A percentile compares a stretch with the other conserved stretches of the same genome.
Evolutionary conservation across 116 monocot species (phyloP).

Genomic region (Phalaenopsis hybrid): DNA sequence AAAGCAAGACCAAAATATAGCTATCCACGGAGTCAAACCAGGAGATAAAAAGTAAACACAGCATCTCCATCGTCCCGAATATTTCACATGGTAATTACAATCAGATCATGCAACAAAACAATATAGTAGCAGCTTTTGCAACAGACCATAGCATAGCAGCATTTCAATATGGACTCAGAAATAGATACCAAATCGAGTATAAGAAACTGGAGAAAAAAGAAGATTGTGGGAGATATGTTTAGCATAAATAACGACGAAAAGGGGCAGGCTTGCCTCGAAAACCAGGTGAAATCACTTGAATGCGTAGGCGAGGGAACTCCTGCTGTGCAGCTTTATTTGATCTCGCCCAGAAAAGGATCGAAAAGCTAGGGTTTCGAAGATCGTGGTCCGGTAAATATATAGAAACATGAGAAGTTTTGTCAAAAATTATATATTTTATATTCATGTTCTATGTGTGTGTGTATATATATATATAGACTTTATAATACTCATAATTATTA

Average conservation of each 20-base stretch:
- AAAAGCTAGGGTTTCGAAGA: not conserved
- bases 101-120: not conserved
- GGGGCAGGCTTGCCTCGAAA: not conserved
- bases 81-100: not conserved
- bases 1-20: not conserved
- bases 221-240: too few relatives aligned
- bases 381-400: not conserved
- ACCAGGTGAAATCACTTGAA: not conserved
- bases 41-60: not conserved
- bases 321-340: not conserved
- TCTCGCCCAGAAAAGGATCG: not conserved
- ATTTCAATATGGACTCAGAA: not conserved
- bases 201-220: too few relatives aligned
- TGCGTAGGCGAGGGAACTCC: not conserved
- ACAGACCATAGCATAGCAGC: not conserved
- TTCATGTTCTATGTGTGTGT: too few relatives aligned
- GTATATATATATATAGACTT: too few relatives aligned
- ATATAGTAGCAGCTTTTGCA: not conserved
- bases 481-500: too few relatives aligned
- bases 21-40: not conserved
- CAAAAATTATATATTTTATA: too few relatives aligned
- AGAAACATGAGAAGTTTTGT: too few relatives aligned
- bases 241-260: not conserved
- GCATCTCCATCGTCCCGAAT: not conserved
- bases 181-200: too few relatives aligned